Evolutionary conservation across 2,329 filamentous ascomycete species (phyloP).

Genomic region (Monilinia laxa): DNA sequence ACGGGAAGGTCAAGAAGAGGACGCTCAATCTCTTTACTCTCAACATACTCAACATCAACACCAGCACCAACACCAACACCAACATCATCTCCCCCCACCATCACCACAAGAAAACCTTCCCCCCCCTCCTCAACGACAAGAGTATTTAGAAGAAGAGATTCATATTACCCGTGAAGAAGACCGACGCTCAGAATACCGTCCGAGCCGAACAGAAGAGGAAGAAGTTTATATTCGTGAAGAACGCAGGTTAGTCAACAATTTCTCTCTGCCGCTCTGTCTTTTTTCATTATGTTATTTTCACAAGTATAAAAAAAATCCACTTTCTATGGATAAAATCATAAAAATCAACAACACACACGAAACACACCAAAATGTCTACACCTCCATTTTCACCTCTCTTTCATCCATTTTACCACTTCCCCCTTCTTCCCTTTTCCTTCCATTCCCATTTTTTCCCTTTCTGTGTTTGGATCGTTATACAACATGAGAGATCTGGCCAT

Average conservation of each 20-base stretch:
- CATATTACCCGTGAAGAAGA: slow-evolving; percentile 74
- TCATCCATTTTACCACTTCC: neutral
- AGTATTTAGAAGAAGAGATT: slow-evolving; percentile 75
- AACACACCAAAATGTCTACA: neutral
- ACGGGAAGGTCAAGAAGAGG: slow-evolving; percentile 90
- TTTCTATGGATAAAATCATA: neutral
- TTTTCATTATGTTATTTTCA: neutral
- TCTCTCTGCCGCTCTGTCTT: slow-evolving; percentile 20
- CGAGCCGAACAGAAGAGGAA: slow-evolving; percentile 54
- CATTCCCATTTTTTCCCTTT: slow-evolving; percentile 15
- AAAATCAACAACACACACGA: neutral
- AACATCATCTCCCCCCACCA: neutral
- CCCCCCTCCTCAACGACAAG: slow-evolving; percentile 46
- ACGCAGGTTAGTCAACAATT: slow-evolving; percentile 49
- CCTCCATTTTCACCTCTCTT: slow-evolving; percentile 18
- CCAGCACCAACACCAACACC: neutral
- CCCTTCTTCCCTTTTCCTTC: slow-evolving; percentile 8
- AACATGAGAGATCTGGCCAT: slow-evolving; percentile 20
- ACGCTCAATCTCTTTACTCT: slow-evolving; percentile 61
- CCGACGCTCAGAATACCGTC: slow-evolving; percentile 61
- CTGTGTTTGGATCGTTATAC: slow-evolving; percentile 17
- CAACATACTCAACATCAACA: slow-evolving; percentile 1
- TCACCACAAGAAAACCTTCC: neutral
- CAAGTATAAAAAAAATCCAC: slow-evolving; percentile 1
- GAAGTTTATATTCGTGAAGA: slow-evolving; percentile 55